A percentile compares a stretch with the other conserved stretches of the same genome.
Evolutionary conservation across 140 eudicot genomes (phyloP).

Genomic region (Senecio squalidus): DNA sequence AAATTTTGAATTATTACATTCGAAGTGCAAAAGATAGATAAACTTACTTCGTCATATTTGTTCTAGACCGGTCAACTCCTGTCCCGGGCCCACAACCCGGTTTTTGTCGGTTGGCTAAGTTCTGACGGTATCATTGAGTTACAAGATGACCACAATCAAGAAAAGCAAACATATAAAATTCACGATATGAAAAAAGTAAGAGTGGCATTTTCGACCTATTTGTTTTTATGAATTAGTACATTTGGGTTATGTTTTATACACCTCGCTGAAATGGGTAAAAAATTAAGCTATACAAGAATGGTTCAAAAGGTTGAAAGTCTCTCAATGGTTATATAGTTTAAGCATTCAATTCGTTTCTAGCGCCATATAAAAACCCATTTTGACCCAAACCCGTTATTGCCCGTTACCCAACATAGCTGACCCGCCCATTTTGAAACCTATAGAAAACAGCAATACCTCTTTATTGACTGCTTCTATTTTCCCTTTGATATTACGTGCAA

Average conservation of each 20-base stretch:
- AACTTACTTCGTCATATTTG: constrained; percentile 66
- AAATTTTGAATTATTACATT: not conserved
- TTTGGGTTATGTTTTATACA: too few relatives aligned
- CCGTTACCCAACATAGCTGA: not conserved
- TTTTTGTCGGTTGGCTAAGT: constrained; percentile 68
- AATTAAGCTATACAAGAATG: too few relatives aligned
- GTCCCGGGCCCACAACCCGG: constrained; percentile 90
- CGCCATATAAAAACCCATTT: not conserved
- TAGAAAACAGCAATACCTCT: constrained; percentile 44
- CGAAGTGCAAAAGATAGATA: not conserved
- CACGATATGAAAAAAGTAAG: too few relatives aligned
- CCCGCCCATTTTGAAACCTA: not conserved
- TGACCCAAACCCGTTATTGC: not conserved
- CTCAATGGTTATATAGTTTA: not conserved
- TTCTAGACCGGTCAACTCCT: constrained; percentile 76
- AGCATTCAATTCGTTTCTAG: not conserved
- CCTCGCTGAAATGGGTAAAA: too few relatives aligned
- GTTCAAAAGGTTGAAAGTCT: too few relatives aligned
- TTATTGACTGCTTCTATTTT: constrained; percentile 56
- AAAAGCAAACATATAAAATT: too few relatives aligned
- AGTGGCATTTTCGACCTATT: too few relatives aligned
- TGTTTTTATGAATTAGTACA: too few relatives aligned
- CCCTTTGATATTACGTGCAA: constrained; percentile 63
- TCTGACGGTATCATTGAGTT: constrained; percentile 32
- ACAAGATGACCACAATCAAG: not conserved